Evolutionary conservation across 495 filamentous ascomycete genomes (phyloP).

Genomic region (Mytilinidion resinicola): DNA sequence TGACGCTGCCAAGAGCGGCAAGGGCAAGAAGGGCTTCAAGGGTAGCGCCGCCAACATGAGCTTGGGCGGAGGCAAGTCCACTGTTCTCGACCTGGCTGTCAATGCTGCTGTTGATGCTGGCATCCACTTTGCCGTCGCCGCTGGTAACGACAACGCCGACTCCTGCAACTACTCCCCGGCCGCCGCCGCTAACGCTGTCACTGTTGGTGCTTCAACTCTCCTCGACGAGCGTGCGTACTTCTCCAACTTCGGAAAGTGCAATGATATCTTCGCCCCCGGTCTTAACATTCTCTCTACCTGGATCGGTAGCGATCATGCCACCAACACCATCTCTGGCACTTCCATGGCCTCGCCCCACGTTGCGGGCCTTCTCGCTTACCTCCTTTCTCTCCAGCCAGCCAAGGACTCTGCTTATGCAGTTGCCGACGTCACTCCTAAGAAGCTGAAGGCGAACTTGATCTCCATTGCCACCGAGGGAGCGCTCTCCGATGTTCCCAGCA

Average conservation of each 20-base stretch:
- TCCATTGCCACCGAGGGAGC: slow-evolving; percentile 72
- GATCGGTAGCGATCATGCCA: slow-evolving; percentile 88
- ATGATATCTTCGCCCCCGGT: slow-evolving; percentile 97
- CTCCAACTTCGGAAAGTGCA: slow-evolving; percentile 99
- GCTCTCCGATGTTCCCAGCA: slow-evolving; percentile 74
- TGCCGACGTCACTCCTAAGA: slow-evolving; percentile 81
- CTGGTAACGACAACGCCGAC: slow-evolving; percentile 97
- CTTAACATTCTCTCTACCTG: slow-evolving; percentile 96
- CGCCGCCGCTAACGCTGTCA: slow-evolving; percentile 85
- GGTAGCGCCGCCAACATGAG: slow-evolving; percentile 99
- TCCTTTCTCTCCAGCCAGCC: slow-evolving; percentile 88
- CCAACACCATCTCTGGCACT: slow-evolving; percentile 98
- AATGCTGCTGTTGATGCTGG: slow-evolving; percentile 87
- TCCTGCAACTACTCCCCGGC: slow-evolving; percentile 99
- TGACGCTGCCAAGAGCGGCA: slow-evolving; percentile 68
- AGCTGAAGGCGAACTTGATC: slow-evolving; percentile 87
- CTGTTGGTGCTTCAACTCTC: slow-evolving; percentile 90
- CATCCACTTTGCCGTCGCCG: slow-evolving; percentile 95
- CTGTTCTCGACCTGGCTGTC: slow-evolving; percentile 81
- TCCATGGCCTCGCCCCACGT: slow-evolving; percentile 99
- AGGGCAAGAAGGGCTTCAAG: slow-evolving; percentile 89
- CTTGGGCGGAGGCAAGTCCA: slow-evolving; percentile 92
- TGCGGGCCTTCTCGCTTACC: slow-evolving; percentile 92
- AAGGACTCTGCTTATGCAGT: slow-evolving; percentile 84
- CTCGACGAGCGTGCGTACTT: slow-evolving; percentile 98